Evolutionary conservation across 2,329 filamentous ascomycete genomes (phyloP).

Genomic region (Pseudogymnoascus sp.): DNA sequence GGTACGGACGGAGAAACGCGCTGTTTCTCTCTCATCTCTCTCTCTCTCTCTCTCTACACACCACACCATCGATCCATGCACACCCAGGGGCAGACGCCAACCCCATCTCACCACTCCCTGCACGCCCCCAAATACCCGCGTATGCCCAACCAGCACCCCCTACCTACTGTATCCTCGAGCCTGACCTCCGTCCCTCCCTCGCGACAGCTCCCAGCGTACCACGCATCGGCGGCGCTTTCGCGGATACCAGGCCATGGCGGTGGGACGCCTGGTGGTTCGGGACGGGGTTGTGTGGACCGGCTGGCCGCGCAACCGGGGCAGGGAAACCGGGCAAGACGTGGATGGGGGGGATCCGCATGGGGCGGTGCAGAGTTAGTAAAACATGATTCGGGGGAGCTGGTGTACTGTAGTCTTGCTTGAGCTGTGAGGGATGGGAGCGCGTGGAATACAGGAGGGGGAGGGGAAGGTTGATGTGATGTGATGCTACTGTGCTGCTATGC

Average conservation of each 20-base stretch:
- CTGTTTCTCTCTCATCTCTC: not conserved
- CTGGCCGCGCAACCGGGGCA: not conserved
- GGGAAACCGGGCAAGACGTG: conserved; percentile 3
- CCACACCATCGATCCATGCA: not conserved
- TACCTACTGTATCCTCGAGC: not conserved
- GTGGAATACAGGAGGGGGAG: not conserved
- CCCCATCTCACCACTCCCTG: not conserved
- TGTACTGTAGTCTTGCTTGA: not conserved
- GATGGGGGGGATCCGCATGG: not conserved
- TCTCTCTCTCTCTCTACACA: not conserved
- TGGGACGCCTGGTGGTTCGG: not conserved
- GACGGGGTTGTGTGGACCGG: not conserved
- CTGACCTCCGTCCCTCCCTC: not conserved
- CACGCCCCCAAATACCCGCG: not conserved
- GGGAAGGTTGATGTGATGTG: not conserved
- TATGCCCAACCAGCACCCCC: not conserved
- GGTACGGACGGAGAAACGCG: conserved; percentile 1
- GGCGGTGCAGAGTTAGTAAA: not conserved
- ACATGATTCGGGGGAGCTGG: not conserved
- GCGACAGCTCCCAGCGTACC: too few species aligned
- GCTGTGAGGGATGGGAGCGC: not conserved
- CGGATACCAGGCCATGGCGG: conserved; percentile 1
- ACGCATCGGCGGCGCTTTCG: not conserved
- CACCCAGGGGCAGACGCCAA: too few species aligned
- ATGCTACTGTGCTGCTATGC: not conserved